These are phyloP conservation scores for Gillenia trifoliata DNA, from an alignment of 306 rosid genomes.

Conservation along the genomic window DNA sequence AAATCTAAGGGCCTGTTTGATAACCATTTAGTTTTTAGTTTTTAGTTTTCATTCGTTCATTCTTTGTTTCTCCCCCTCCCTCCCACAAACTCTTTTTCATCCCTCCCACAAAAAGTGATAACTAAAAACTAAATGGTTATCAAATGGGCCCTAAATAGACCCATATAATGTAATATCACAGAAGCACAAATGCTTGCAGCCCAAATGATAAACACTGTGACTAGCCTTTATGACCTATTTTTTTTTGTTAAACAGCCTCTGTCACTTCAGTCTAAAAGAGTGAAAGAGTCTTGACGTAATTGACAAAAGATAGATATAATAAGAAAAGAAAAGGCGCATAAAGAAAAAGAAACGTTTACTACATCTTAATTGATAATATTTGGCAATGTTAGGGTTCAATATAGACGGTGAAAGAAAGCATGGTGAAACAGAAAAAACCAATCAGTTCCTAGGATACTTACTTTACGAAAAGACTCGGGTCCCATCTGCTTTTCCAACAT, in stretches of 20 bases:
- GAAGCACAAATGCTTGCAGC: background rate
- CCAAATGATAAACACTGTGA: background rate
- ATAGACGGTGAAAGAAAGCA: background rate
- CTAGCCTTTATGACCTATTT: background rate
- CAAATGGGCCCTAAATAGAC: background rate
- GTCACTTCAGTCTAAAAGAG: background rate
- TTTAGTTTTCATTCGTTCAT: too few relatives aligned
- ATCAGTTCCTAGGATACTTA: conserved; percentile 34
- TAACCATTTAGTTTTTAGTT: too few relatives aligned
- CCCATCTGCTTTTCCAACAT: conserved; percentile 99
- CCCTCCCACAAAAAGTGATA: background rate
- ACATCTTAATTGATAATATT: background rate
- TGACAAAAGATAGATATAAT: background rate
- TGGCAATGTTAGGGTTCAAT: background rate
- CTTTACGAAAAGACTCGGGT: conserved; percentile 93
- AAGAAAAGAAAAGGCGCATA: background rate
- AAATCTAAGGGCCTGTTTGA: background rate
- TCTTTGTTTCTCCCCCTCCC: too few relatives aligned
- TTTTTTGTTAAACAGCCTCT: too few relatives aligned
- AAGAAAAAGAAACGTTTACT: background rate
- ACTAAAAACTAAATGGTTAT: too few relatives aligned
- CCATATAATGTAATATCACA: background rate
- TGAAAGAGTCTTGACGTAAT: background rate
- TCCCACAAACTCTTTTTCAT: too few relatives aligned
- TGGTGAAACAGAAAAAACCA: conserved; percentile 2